These are phyloP conservation scores for Daldinia vernicosa DNA, from an alignment of 495 filamentous ascomycete species.

Conservation along the genomic window DNA sequence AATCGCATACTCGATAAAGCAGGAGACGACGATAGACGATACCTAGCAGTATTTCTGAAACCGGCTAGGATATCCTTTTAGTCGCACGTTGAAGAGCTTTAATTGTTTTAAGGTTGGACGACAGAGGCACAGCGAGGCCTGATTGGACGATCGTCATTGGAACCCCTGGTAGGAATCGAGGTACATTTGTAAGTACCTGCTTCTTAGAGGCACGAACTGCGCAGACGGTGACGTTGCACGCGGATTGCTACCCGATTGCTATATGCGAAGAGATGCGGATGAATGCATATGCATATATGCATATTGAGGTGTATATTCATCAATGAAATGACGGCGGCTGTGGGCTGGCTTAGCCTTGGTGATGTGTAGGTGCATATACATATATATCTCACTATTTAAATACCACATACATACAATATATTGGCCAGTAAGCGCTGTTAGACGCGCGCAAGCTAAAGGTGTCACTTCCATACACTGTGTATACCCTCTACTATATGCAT, in stretches of 20 bases:
- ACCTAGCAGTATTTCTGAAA: conserved; percentile 32
- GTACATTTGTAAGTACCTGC: conserved; percentile 5
- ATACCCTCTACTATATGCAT: conserved; percentile 5
- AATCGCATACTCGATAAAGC: conserved; percentile 9
- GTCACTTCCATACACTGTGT: not conserved
- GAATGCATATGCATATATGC: not conserved
- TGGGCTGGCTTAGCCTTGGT: conserved; percentile 3
- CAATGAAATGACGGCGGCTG: conserved; percentile 9
- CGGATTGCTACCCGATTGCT: not conserved
- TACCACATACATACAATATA: not conserved
- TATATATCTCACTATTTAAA: not conserved
- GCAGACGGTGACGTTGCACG: conserved; percentile 3
- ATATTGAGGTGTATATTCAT: conserved; percentile 3
- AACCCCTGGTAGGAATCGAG: not conserved
- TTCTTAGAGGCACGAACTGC: conserved; percentile 2
- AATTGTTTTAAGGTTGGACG: conserved; percentile 25
- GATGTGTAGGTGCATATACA: not conserved
- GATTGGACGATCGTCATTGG: conserved; percentile 1
- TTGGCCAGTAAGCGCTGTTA: conserved; percentile 3
- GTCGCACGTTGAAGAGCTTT: conserved; percentile 30
- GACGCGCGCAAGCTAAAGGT: conserved; percentile 1
- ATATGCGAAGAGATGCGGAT: not conserved
- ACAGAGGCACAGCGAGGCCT: conserved; percentile 17
- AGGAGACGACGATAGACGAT: conserved; percentile 1
- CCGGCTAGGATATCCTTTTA: conserved; percentile 12